Conservation (phyloP, 2,329 filamentous ascomycete species). For the Aspergillus sp. region DNA sequence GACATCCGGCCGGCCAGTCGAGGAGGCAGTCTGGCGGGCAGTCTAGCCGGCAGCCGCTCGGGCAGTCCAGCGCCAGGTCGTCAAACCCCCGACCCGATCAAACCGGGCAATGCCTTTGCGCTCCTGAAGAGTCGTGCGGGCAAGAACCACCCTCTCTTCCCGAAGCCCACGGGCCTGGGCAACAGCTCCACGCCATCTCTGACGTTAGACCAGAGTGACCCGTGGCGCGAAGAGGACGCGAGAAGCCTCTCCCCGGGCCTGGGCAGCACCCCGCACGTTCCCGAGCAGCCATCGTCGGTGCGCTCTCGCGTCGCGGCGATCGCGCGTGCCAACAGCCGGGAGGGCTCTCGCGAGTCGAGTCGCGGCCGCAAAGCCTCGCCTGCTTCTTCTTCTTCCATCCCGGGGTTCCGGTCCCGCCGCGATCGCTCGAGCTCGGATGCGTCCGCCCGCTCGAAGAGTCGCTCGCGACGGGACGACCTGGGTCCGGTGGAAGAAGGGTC, state of each 20-base stretch:
- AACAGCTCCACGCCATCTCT: conserved; percentile 32
- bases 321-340: conserved; percentile 22
- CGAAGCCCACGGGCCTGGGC: conserved; percentile 36
- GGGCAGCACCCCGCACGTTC: conserved; percentile 26
- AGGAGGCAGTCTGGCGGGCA: conserved; percentile 23
- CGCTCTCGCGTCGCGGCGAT: neutral
- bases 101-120: conserved; percentile 37
- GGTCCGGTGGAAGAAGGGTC: conserved; percentile 43
- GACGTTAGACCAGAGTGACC: conserved; percentile 19
- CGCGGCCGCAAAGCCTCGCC: conserved; percentile 30
- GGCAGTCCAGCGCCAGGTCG: conserved; percentile 34
- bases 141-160: conserved; percentile 21
- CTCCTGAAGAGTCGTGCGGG: conserved; percentile 36
- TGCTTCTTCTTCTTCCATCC: conserved; percentile 30
- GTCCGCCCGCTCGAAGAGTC: conserved; percentile 48
- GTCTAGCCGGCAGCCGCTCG: conserved; percentile 8
- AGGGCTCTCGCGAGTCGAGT: conserved; percentile 28
- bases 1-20: conserved; percentile 39
- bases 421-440: conserved; percentile 50
- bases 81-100: conserved; percentile 25
- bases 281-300: conserved; percentile 19
- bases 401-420: conserved; percentile 30
- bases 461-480: conserved; percentile 45
- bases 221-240: conserved; percentile 33
- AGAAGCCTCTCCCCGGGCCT: conserved; percentile 18